phyloP scores from a whole-genome alignment of 208 protist species.

The Trypanosoma avium region DNA sequence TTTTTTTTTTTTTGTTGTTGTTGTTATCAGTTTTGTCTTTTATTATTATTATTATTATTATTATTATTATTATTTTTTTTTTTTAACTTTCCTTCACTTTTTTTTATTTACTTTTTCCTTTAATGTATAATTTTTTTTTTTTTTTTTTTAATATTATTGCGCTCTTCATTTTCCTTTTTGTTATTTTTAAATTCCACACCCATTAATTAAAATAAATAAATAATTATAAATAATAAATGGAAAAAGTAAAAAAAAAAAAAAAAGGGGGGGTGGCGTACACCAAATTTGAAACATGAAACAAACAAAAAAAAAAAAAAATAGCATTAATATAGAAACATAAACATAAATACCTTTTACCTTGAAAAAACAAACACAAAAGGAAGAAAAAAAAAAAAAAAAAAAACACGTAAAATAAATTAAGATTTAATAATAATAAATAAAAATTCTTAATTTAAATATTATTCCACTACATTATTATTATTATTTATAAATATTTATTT shows the following conservation, averaged over 20 bases:
- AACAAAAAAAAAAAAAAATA: too few relatives aligned
- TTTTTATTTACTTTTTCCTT: neutral
- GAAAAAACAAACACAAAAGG: neutral
- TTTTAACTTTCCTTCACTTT: neutral
- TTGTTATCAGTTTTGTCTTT: too few relatives aligned
- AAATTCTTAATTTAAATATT: too few relatives aligned
- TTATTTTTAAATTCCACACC: neutral
- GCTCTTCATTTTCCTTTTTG: neutral
- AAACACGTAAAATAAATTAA: neutral
- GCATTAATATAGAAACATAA: neutral
- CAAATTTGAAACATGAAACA: too few relatives aligned
- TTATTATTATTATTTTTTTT: neutral
- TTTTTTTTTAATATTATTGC: neutral
- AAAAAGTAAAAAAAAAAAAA: conserved; percentile 19
- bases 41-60: neutral
- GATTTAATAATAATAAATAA: too few relatives aligned
- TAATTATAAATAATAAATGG: conserved; percentile 6
- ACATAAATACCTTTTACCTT: neutral
- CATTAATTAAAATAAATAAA: conserved; percentile 13
- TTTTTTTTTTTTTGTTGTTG: too few relatives aligned
- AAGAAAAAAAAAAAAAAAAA: too few relatives aligned
- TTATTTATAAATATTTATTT: neutral
- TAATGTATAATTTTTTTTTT: too few relatives aligned
- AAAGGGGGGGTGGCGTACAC: neutral
- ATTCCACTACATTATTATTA: too few relatives aligned